These are phyloP conservation scores for Tolypocladium tropicale DNA, from an alignment of 2,329 filamentous ascomycete species.

Conservation along the genomic window DNA sequence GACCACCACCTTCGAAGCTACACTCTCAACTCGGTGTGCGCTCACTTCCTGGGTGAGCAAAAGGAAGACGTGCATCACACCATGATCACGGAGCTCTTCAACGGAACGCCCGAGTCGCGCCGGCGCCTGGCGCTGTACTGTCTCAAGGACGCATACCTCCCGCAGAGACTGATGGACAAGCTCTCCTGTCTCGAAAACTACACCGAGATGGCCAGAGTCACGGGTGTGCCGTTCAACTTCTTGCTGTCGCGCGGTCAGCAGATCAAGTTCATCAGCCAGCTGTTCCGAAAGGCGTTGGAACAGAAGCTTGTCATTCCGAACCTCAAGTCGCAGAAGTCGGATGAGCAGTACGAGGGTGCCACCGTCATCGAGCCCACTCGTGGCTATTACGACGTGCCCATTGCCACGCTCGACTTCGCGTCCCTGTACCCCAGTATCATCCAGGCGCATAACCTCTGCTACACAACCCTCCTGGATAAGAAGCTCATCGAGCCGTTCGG, in stretches of 20 bases:
- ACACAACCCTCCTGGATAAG: constrained; percentile 76
- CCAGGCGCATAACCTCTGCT: constrained; percentile 96
- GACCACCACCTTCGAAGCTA: constrained; percentile 95
- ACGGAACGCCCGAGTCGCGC: constrained; percentile 87
- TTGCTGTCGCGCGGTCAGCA: constrained; percentile 88
- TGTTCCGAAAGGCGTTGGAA: constrained; percentile 89
- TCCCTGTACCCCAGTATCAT: constrained; percentile 98
- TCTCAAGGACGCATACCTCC: constrained; percentile 92
- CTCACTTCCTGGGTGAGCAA: constrained; percentile 91
- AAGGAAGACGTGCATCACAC: constrained; percentile 98
- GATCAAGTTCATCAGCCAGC: constrained; percentile 93
- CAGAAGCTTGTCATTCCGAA: constrained; percentile 94
- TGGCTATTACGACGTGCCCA: constrained; percentile 89
- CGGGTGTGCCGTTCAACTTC: constrained; percentile 94
- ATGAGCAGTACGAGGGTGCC: constrained; percentile 94
- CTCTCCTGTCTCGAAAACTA: constrained; percentile 98
- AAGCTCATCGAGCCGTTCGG: constrained; percentile 63
- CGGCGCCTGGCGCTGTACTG: constrained; percentile 91
- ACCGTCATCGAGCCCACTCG: constrained; percentile 94
- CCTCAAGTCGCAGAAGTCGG: constrained; percentile 54
- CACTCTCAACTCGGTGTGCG: constrained; percentile 90
- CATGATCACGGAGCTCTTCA: constrained; percentile 98
- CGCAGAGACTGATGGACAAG: constrained; percentile 92
- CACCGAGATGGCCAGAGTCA: constrained; percentile 99
- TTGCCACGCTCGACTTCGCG: constrained; percentile 96